Conservation (phyloP, 805 yeast genomes). For the Ogataea thermomethanolica region DNA sequence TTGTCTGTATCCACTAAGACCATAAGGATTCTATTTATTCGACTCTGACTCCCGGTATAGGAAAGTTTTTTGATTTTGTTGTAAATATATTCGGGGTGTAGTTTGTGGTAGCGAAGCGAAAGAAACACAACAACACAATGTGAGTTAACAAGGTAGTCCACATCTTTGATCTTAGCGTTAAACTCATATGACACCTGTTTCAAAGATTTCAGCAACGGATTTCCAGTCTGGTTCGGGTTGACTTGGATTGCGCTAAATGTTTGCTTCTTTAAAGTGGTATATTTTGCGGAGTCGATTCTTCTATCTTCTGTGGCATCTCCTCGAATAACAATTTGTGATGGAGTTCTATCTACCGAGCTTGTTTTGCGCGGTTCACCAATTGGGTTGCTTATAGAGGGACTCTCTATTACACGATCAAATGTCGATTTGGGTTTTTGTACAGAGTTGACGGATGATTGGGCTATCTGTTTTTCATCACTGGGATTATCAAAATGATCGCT, state of each 20-base stretch:
- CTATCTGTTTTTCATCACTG: background rate
- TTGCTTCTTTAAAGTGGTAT: slow-evolving; percentile 19
- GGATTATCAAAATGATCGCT: background rate
- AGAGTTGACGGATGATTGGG: background rate
- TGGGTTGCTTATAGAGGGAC: background rate
- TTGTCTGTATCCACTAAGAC: slow-evolving; percentile 66
- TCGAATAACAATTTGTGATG: slow-evolving; percentile 14
- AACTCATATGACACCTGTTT: slow-evolving; percentile 52
- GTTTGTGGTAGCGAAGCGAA: slow-evolving; percentile 67
- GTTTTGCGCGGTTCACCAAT: background rate
- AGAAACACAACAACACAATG: slow-evolving; percentile 57
- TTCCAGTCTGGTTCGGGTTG: slow-evolving; percentile 65
- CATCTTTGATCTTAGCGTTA: slow-evolving; percentile 46
- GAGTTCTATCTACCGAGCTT: background rate
- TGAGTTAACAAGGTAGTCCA: slow-evolving; percentile 63
- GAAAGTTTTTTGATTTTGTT: slow-evolving; percentile 44
- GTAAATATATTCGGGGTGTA: slow-evolving; percentile 72
- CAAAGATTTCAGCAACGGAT: slow-evolving; percentile 59
- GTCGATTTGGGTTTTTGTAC: slow-evolving; percentile 2
- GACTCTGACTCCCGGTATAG: slow-evolving; percentile 19
- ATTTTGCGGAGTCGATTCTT: slow-evolving; percentile 16
- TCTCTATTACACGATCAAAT: slow-evolving; percentile 7
- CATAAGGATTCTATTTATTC: slow-evolving; percentile 44
- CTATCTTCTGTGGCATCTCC: slow-evolving; percentile 15
- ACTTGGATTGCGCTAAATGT: slow-evolving; percentile 45